A percentile compares a stretch with the other conserved stretches of the same genome.
These are phyloP conservation scores for Metschnikowia colocasiae DNA, from an alignment of 805 yeast species.

Conservation along the genomic window DNA sequence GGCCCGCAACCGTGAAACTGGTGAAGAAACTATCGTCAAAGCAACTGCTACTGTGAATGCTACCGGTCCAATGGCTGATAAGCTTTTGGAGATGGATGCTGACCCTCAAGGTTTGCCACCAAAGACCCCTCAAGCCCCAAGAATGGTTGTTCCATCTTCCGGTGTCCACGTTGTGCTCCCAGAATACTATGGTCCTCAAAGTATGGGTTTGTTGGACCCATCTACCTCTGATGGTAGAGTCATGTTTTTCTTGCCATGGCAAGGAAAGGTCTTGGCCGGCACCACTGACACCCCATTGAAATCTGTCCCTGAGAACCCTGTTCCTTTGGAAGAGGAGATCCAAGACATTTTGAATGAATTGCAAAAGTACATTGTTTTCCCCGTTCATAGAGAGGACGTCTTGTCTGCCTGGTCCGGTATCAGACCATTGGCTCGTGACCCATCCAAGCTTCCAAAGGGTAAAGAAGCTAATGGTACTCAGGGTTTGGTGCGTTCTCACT, in stretches of 20 bases:
- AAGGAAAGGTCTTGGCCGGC: slow-evolving; percentile 93
- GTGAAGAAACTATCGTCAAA: slow-evolving; percentile 54
- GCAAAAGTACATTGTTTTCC: slow-evolving; percentile 85
- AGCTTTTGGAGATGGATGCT: slow-evolving; percentile 80
- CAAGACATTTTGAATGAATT: slow-evolving; percentile 82
- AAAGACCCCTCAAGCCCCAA: slow-evolving; percentile 46
- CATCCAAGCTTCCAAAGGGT: slow-evolving; percentile 47
- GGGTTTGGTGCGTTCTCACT: slow-evolving; percentile 86
- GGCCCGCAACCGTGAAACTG: slow-evolving; percentile 69
- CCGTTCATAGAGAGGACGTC: slow-evolving; percentile 86
- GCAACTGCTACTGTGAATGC: slow-evolving; percentile 84
- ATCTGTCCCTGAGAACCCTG: slow-evolving; percentile 68
- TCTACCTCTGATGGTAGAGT: slow-evolving; percentile 93
- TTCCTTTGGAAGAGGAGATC: slow-evolving; percentile 84
- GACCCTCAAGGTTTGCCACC: slow-evolving; percentile 64
- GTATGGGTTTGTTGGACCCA: slow-evolving; percentile 87
- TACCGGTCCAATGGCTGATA: slow-evolving; percentile 91
- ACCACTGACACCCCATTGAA: slow-evolving; percentile 89
- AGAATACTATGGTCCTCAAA: slow-evolving; percentile 83
- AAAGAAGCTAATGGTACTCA: slow-evolving; percentile 58
- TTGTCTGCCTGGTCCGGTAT: slow-evolving; percentile 96
- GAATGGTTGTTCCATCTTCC: slow-evolving; percentile 89
- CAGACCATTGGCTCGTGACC: slow-evolving; percentile 89
- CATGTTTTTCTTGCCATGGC: slow-evolving; percentile 97
- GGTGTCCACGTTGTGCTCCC: slow-evolving; percentile 94